Evolutionary conservation across 805 yeast genomes (phyloP).

Genomic region (Saccharomycopsis sp.): DNA sequence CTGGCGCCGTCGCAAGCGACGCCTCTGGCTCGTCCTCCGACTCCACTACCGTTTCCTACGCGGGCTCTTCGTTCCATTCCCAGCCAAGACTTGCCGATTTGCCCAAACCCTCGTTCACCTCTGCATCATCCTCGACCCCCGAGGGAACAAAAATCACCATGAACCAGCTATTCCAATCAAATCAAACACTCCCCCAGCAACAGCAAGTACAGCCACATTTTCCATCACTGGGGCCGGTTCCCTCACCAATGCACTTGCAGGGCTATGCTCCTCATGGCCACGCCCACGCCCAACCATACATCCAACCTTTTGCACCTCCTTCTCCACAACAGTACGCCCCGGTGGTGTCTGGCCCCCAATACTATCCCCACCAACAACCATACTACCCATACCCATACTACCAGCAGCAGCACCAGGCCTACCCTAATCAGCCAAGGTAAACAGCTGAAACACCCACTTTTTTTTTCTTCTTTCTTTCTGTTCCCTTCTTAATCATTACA

Average conservation of each 20-base stretch:
- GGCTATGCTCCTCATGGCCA: slow-evolving; percentile 1
- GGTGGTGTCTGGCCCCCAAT: no score
- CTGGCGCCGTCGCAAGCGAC: not conserved
- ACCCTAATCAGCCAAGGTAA: no score
- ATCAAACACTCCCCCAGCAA: not conserved
- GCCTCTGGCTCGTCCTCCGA: not conserved
- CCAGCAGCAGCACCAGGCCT: no score
- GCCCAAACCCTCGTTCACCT: slow-evolving; percentile 18
- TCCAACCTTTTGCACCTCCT: not conserved
- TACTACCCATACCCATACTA: no score
- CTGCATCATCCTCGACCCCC: not conserved
- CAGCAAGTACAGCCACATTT: not conserved
- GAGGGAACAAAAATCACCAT: slow-evolving; percentile 1
- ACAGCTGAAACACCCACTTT: not conserved
- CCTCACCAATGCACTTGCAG: not conserved
- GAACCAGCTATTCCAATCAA: not conserved
- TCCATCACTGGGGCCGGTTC: not conserved
- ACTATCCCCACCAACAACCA: no score
- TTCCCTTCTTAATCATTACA: no score
- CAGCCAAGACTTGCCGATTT: slow-evolving; percentile 18
- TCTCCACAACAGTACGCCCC: not conserved
- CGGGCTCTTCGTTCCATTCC: slow-evolving; percentile 20
- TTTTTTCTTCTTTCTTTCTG: not conserved
- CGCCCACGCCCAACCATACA: no score
- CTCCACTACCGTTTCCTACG: slow-evolving; percentile 12